Evolutionary conservation across 331 rosid species (phyloP).

Genomic region (Rhamnella rubrinervis): DNA sequence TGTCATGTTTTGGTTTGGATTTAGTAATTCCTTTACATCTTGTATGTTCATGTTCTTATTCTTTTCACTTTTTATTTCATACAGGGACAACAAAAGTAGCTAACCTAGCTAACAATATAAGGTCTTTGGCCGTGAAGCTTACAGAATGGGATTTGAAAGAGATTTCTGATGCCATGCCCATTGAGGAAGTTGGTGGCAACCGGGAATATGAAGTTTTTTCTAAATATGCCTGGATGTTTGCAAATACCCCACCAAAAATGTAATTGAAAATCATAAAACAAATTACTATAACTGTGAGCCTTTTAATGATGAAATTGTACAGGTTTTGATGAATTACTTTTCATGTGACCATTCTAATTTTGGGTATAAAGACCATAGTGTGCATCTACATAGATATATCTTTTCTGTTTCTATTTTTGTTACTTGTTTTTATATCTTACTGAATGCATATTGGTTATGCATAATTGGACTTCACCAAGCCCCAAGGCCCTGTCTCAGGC

Average conservation of each 20-base stretch:
- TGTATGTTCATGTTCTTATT: background rate
- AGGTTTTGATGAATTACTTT: no score
- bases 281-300: background rate
- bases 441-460: no score
- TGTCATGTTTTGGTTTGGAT: background rate
- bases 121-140: background rate
- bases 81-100: background rate
- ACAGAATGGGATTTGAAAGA: background rate
- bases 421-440: no score
- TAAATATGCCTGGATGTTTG: background rate
- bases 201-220: conserved; percentile 3
- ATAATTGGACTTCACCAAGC: no score
- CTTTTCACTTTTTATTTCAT: background rate
- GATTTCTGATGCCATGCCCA: background rate
- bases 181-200: background rate
- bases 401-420: no score
- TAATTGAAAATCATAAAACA: background rate
- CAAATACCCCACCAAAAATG: background rate
- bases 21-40: background rate
- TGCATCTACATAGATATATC: no score
- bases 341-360: no score
- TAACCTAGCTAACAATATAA: background rate
- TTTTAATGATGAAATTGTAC: no score
- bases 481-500: no score
- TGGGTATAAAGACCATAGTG: no score